Percentiles rank a stretch among this genome's conserved stretches.
These are phyloP conservation scores for Sporobolomyces roseus DNA, from an alignment of 768 basidiomycete species.

Conservation along the genomic window DNA sequence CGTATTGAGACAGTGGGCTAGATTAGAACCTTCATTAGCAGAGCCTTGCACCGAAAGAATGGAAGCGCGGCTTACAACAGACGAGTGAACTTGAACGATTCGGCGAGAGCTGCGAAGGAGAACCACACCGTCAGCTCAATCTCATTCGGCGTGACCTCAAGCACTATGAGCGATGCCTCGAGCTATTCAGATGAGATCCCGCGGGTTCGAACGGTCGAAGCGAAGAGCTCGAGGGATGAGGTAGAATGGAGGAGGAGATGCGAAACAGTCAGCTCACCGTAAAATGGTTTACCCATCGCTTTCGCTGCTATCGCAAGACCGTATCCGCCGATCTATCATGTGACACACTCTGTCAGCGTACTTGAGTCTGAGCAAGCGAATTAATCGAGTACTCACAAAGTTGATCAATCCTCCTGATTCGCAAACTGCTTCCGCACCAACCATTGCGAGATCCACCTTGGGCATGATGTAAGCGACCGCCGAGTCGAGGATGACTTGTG, in stretches of 20 bases:
- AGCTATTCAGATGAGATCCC: too few species aligned
- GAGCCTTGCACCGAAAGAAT: not conserved
- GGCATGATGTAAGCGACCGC: slow-evolving; percentile 98
- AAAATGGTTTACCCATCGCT: slow-evolving; percentile 90
- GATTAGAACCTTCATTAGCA: not conserved
- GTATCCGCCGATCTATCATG: slow-evolving; percentile 69
- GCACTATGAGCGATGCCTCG: too few species aligned
- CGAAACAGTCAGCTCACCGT: too few species aligned
- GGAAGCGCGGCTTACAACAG: slow-evolving; percentile 56
- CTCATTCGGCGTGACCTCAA: too few species aligned
- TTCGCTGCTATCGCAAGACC: slow-evolving; percentile 96
- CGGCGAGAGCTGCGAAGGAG: too few species aligned
- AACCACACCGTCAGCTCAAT: too few species aligned
- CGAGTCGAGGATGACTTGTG: slow-evolving; percentile 89
- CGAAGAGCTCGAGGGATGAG: not conserved
- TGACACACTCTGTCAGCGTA: not conserved
- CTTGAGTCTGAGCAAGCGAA: not conserved
- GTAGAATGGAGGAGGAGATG: slow-evolving; percentile 13
- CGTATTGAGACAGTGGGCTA: slow-evolving; percentile 67
- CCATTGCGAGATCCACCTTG: slow-evolving; percentile 70
- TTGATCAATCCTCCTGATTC: slow-evolving; percentile 91
- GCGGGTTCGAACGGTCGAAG: too few species aligned
- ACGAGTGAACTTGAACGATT: slow-evolving; percentile 90
- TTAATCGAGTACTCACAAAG: slow-evolving; percentile 50
- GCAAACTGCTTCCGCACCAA: slow-evolving; percentile 96